Conservation (phyloP, 495 filamentous ascomycete species). For the Aspergillus homomorphus region DNA sequence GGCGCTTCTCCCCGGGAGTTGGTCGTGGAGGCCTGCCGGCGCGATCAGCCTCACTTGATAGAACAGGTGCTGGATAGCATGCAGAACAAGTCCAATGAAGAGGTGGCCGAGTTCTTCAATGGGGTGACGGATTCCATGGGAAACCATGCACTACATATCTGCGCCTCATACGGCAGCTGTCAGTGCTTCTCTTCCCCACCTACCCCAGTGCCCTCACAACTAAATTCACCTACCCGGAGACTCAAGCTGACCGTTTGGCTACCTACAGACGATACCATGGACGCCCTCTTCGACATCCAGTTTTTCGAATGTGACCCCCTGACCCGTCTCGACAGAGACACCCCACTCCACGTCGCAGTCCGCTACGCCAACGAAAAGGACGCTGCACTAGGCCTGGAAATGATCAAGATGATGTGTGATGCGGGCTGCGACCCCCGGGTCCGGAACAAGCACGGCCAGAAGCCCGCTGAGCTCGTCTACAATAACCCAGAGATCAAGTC, state of each 20-base stretch:
- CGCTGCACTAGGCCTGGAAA: constrained; percentile 58
- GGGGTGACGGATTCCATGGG: constrained; percentile 78
- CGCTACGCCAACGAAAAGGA: constrained; percentile 75
- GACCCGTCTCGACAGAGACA: constrained; percentile 78
- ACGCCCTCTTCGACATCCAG: constrained; percentile 88
- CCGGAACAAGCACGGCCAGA: constrained; percentile 46
- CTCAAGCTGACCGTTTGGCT: background rate
- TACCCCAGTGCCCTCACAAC: background rate
- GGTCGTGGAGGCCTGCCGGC: constrained; percentile 88
- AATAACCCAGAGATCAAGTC: constrained; percentile 64
- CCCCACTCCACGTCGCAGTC: constrained; percentile 84
- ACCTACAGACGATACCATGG: constrained; percentile 76
- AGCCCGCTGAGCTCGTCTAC: constrained; percentile 40
- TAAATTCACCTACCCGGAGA: background rate
- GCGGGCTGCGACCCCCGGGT: constrained; percentile 75
- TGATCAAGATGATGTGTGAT: constrained; percentile 89
- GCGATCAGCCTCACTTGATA: constrained; percentile 86
- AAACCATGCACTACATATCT: constrained; percentile 84
- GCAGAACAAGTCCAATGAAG: constrained; percentile 45
- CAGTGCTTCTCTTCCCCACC: constrained; percentile 32
- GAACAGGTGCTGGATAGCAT: constrained; percentile 49
- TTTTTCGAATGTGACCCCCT: constrained; percentile 91
- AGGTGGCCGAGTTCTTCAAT: constrained; percentile 74
- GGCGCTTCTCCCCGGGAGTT: constrained; percentile 83
- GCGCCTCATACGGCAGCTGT: constrained; percentile 83